phyloP scores from a whole-genome alignment of 805 yeast genomes.

The Metschnikowia vanudenii region DNA sequence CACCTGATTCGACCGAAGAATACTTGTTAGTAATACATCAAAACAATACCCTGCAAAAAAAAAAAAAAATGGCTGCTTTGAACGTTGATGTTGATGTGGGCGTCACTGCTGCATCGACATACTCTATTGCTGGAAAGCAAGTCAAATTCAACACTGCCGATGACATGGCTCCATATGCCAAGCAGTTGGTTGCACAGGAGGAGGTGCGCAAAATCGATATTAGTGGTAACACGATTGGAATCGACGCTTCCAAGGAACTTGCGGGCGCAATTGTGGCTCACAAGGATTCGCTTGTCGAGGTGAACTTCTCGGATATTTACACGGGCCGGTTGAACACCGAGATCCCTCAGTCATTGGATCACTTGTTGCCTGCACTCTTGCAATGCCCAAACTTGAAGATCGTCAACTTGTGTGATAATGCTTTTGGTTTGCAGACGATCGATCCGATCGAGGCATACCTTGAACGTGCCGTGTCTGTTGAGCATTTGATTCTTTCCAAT shows the following conservation, averaged over 20 bases:
- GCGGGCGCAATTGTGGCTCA: conserved; percentile 53
- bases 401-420: conserved; percentile 88
- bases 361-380: conserved; percentile 70
- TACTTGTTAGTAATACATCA: not conserved
- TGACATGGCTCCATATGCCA: conserved; percentile 71
- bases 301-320: conserved; percentile 87
- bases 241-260: conserved; percentile 76
- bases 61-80: conserved; percentile 20
- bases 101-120: conserved; percentile 46
- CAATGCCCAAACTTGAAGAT: conserved; percentile 66
- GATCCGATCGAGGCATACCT: conserved; percentile 82
- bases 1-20: not conserved
- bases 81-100: conserved; percentile 26
- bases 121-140: conserved; percentile 71
- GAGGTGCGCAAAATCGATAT: conserved; percentile 63
- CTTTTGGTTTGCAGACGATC: conserved; percentile 93
- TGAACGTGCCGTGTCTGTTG: conserved; percentile 70
- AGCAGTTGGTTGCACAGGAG: conserved; percentile 45
- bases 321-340: conserved; percentile 95
- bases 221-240: conserved; percentile 93
- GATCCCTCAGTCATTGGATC: conserved; percentile 78
- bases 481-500: conserved; percentile 85
- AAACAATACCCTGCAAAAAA: not conserved
- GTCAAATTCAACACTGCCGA: conserved; percentile 68
- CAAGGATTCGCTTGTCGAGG: conserved; percentile 54